Evolutionary conservation across 169 alveolate genomes (phyloP).

Genomic region (Plasmodium berghei): DNA sequence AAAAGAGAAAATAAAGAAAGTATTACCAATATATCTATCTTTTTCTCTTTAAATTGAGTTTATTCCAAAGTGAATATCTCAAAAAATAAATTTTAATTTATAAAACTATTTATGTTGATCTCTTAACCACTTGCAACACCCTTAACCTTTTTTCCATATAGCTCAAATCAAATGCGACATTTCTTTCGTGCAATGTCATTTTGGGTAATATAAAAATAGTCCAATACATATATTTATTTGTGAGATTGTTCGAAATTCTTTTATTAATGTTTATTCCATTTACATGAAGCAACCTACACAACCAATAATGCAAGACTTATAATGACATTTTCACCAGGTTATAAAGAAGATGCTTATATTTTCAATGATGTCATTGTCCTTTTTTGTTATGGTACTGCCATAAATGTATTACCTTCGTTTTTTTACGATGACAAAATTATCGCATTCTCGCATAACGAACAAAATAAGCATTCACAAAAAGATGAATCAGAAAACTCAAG

Average conservation of each 20-base stretch:
- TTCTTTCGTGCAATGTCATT: slow-evolving; percentile 66
- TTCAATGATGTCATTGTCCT: slow-evolving; percentile 68
- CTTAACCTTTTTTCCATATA: not conserved
- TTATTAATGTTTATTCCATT: too few relatives aligned
- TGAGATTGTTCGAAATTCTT: too few relatives aligned
- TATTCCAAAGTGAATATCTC: too few relatives aligned
- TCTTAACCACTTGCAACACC: too few relatives aligned
- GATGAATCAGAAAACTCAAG: not conserved
- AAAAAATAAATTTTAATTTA: too few relatives aligned
- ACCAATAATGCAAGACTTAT: too few relatives aligned
- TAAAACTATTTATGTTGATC: too few relatives aligned
- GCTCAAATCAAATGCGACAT: slow-evolving; percentile 74
- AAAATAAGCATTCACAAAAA: slow-evolving; percentile 7
- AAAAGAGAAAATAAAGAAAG: not conserved
- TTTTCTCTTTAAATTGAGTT: too few relatives aligned
- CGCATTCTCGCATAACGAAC: slow-evolving; percentile 18
- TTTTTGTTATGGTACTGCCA: slow-evolving; percentile 74
- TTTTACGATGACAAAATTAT: slow-evolving; percentile 56
- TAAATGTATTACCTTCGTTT: slow-evolving; percentile 45
- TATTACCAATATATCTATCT: too few relatives aligned
- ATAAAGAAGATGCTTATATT: slow-evolving; percentile 72
- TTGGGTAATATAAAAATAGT: slow-evolving; percentile 21
- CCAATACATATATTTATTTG: not conserved
- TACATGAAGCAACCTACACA: too few relatives aligned
- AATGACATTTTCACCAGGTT: slow-evolving; percentile 13